Evolutionary conservation across 1,139 yeast genomes (phyloP).

Genomic region (Yamadazyma spencermartinsiae): DNA sequence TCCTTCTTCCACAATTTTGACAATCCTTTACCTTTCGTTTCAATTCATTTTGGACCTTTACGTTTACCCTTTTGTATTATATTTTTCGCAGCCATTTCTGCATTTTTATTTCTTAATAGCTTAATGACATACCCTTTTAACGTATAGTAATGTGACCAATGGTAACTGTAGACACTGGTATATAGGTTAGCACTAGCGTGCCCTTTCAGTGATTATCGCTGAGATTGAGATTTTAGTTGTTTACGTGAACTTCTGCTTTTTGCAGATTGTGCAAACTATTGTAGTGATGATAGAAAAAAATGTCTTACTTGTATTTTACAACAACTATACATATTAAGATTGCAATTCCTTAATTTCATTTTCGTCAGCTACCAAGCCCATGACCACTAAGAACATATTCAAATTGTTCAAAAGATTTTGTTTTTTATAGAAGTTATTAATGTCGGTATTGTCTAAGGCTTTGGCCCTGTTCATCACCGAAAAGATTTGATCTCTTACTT

Average conservation of each 20-base stretch:
- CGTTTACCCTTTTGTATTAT: not conserved
- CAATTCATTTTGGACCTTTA: too few relatives aligned
- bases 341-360: constrained; percentile 56
- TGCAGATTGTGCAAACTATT: not conserved
- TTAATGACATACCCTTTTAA: not conserved
- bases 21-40: not conserved
- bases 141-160: not conserved
- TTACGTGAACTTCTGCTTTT: not conserved
- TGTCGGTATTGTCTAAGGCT: constrained; percentile 55
- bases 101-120: not conserved
- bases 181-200: too few relatives aligned
- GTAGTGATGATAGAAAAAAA: constrained; percentile 1
- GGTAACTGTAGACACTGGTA: too few relatives aligned
- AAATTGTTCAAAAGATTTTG: constrained; percentile 74
- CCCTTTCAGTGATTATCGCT: too few relatives aligned
- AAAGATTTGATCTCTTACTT: constrained; percentile 89
- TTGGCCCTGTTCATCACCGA: constrained; percentile 86
- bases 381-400: constrained; percentile 90
- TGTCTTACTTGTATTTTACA: constrained; percentile 3
- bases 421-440: constrained; percentile 56
- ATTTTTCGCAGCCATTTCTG: not conserved
- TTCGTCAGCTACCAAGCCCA: constrained; percentile 91
- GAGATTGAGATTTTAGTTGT: too few relatives aligned
- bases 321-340: constrained; percentile 5
- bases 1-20: not conserved